Conservation (phyloP, 768 basidiomycete species). For the Naganishia kalamii region DNA sequence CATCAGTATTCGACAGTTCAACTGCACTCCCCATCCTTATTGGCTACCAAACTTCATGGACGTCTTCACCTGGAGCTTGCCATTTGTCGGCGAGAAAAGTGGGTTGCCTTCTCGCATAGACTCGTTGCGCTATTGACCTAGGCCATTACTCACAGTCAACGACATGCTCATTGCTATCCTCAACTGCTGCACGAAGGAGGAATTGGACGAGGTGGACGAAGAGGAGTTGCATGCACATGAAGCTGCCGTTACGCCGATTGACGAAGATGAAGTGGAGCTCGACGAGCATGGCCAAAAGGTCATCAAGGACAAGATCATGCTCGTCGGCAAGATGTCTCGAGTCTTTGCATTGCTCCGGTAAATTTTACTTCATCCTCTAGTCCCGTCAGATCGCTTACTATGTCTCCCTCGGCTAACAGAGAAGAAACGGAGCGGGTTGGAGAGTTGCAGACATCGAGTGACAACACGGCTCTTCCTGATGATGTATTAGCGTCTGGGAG, state of each 20-base stretch:
- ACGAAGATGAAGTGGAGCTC: constrained; percentile 72
- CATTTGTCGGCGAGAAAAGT: constrained; percentile 99
- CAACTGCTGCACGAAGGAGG: constrained; percentile 91
- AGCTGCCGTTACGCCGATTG: constrained; percentile 20
- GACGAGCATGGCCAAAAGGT: constrained; percentile 60
- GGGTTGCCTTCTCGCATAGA: constrained; percentile 35
- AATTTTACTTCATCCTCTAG: constrained; percentile 36
- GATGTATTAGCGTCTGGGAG: constrained; percentile 78
- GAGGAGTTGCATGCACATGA: constrained; percentile 45
- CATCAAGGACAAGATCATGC: constrained; percentile 98
- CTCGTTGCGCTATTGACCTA: not conserved
- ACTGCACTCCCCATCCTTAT: constrained; percentile 86
- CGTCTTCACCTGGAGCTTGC: constrained; percentile 96
- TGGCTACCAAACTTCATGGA: constrained; percentile 99
- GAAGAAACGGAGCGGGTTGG: constrained; percentile 98
- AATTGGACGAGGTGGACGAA: constrained; percentile 76
- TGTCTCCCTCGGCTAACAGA: constrained; percentile 48
- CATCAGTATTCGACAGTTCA: constrained; percentile 77
- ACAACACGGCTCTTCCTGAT: constrained; percentile 64
- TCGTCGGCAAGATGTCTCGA: constrained; percentile 90
- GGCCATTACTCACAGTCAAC: constrained; percentile 63
- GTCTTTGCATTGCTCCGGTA: constrained; percentile 93
- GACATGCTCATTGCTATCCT: constrained; percentile 98
- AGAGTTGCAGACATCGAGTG: constrained; percentile 85
- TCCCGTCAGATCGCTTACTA: not conserved